These are phyloP conservation scores for Podospora pseudoanserina DNA, from an alignment of 495 filamentous ascomycete species.

Conservation along the genomic window DNA sequence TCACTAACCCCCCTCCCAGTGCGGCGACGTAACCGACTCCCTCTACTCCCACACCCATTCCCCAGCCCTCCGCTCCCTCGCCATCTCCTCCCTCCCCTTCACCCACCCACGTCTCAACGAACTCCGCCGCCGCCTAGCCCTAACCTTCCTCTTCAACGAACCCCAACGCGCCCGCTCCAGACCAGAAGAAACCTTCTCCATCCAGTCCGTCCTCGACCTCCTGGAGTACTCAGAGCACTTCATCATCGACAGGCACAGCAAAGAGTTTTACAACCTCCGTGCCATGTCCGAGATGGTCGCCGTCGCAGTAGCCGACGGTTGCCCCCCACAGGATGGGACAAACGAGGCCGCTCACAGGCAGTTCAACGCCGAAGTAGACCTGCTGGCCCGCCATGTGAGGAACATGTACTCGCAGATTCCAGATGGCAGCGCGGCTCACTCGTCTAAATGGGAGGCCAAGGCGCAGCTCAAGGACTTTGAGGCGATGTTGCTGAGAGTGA, in stretches of 20 bases:
- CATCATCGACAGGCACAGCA: conserved; percentile 38
- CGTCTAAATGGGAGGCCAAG: conserved; percentile 71
- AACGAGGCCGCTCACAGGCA: conserved; percentile 36
- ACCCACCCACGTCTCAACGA: conserved; percentile 56
- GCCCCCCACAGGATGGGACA: conserved; percentile 25
- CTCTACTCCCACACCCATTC: conserved; percentile 50
- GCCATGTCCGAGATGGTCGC: conserved; percentile 65
- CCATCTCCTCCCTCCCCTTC: conserved; percentile 54
- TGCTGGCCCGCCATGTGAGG: conserved; percentile 58
- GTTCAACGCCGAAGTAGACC: conserved; percentile 70
- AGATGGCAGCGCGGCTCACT: conserved; percentile 67
- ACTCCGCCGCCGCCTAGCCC: conserved; percentile 68
- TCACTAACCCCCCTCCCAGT: conserved; percentile 41
- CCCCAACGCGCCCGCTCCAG: conserved; percentile 41
- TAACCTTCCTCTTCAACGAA: conserved; percentile 63
- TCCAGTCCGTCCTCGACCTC: conserved; percentile 49
- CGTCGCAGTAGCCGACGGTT: conserved; percentile 65
- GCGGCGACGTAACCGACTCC: conserved; percentile 50
- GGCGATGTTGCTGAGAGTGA: conserved; percentile 64
- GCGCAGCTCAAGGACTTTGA: conserved; percentile 65
- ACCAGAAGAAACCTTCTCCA: conserved; percentile 45
- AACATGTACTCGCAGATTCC: conserved; percentile 65
- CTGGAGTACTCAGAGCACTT: conserved; percentile 46
- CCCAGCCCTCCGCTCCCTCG: conserved; percentile 47
- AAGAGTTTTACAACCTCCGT: conserved; percentile 64